Evolutionary conservation across 345 rosid species (phyloP).

Genomic region (Aquilaria malaccensis): DNA sequence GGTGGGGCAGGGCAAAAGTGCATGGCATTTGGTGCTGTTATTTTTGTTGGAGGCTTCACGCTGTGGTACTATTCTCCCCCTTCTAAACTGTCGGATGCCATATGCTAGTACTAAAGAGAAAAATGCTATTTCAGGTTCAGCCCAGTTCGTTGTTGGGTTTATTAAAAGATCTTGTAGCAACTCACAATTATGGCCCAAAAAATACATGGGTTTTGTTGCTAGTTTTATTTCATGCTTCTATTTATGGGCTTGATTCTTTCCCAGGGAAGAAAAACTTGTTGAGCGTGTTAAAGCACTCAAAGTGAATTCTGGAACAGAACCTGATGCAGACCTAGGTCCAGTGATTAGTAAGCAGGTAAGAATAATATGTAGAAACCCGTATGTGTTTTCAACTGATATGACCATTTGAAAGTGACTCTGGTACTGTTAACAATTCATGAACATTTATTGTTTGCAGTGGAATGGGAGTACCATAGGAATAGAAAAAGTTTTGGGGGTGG

Average conservation of each 20-base stretch:
- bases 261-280: slow-evolving; percentile 54
- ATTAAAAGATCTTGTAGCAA: no score
- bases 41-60: slow-evolving; percentile 50
- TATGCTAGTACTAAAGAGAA: no score
- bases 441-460: background rate
- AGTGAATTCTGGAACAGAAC: slow-evolving; percentile 51
- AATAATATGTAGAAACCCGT: background rate
- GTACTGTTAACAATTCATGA: background rate
- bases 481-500: background rate
- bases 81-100: no score
- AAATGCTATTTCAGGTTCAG: no score
- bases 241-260: slow-evolving; percentile 29
- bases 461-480: no score
- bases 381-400: no score
- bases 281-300: slow-evolving; percentile 39
- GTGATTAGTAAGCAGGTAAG: slow-evolving; percentile 57
- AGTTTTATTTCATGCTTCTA: slow-evolving; percentile 46
- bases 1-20: slow-evolving; percentile 64
- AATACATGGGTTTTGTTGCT: slow-evolving; percentile 36
- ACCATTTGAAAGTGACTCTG: no score
- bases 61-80: slow-evolving; percentile 31
- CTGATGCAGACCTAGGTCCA: slow-evolving; percentile 58
- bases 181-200: slow-evolving; percentile 8
- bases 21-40: slow-evolving; percentile 33
- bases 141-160: no score